Evolutionary conservation across 345 rosid species (phyloP).

Genomic region (Lagerstroemia speciosa): DNA sequence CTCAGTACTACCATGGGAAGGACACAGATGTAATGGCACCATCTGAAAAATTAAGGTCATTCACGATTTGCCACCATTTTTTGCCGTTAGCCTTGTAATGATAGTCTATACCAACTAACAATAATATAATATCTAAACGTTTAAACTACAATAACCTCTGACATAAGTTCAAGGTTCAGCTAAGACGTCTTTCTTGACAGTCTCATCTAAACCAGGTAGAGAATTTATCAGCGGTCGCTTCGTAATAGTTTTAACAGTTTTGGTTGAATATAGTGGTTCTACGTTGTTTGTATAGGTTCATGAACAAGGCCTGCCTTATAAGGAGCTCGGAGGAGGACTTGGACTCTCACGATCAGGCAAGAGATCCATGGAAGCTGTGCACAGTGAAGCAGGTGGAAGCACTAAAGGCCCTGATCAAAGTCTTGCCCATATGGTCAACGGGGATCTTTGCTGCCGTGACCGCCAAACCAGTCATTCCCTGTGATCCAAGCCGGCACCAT

Average conservation of each 20-base stretch:
- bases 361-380: conserved; percentile 36
- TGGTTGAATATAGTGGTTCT: not conserved
- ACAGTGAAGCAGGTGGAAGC: conserved; percentile 49
- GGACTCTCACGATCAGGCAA: conserved; percentile 23
- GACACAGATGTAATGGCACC: conserved; percentile 32
- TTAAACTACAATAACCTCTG: too few species aligned
- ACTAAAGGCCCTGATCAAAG: conserved; percentile 39
- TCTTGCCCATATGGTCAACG: conserved; percentile 47
- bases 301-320: conserved; percentile 50
- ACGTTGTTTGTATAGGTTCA: conserved; percentile 17
- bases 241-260: too few species aligned
- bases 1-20: conserved; percentile 17
- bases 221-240: too few species aligned
- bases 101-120: too few species aligned
- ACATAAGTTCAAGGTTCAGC: too few species aligned
- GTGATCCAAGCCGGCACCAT: conserved; percentile 37
- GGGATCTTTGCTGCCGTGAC: conserved; percentile 32
- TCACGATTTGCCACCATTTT: too few species aligned
- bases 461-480: conserved; percentile 38
- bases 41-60: conserved; percentile 31
- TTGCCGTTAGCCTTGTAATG: too few species aligned
- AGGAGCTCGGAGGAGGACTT: conserved; percentile 25
- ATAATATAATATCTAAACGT: too few species aligned
- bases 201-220: too few species aligned
- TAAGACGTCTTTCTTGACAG: too few species aligned